These are phyloP conservation scores for Sclerotinia minor DNA, from an alignment of 2,329 filamentous ascomycete species.

Conservation along the genomic window DNA sequence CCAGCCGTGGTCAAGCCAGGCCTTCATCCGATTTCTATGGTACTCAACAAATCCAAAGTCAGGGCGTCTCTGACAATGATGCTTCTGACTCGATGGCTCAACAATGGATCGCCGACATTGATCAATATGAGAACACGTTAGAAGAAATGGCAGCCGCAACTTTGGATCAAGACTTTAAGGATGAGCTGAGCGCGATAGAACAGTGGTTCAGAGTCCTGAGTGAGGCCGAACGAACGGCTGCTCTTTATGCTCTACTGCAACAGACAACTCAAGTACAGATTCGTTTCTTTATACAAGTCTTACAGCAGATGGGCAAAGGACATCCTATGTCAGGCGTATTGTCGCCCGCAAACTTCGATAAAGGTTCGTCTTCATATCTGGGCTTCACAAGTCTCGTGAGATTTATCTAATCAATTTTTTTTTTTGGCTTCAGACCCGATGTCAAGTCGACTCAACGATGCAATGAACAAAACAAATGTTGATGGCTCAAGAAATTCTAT, in stretches of 20 bases:
- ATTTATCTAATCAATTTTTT: constrained; percentile 24
- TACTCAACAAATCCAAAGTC: constrained; percentile 64
- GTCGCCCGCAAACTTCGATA: constrained; percentile 94
- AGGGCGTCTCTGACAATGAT: constrained; percentile 71
- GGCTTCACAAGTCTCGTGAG: neutral
- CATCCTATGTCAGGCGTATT: constrained; percentile 96
- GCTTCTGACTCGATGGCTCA: constrained; percentile 90
- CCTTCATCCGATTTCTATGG: constrained; percentile 95
- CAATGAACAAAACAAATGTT: constrained; percentile 91
- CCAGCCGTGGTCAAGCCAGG: constrained; percentile 69
- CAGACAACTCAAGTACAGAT: constrained; percentile 99
- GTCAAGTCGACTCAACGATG: constrained; percentile 92
- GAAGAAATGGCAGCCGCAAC: constrained; percentile 99
- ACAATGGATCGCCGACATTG: constrained; percentile 98
- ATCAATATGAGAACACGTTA: constrained; percentile 97
- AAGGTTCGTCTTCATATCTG: constrained; percentile 60
- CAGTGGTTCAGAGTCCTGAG: constrained; percentile 99
- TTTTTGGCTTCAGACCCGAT: constrained; percentile 83
- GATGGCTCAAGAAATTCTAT: constrained; percentile 86
- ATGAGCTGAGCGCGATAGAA: constrained; percentile 97
- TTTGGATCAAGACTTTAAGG: constrained; percentile 99
- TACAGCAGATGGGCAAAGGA: constrained; percentile 98
- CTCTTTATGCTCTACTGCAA: constrained; percentile 90
- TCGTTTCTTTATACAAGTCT: constrained; percentile 96
- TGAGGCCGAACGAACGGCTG: constrained; percentile 93